Evolutionary conservation across 2,329 filamentous ascomycete species (phyloP), one percentile per base, ranked within the genome.

Genomic region (Ophiostoma novo-ulmi): DNA sequence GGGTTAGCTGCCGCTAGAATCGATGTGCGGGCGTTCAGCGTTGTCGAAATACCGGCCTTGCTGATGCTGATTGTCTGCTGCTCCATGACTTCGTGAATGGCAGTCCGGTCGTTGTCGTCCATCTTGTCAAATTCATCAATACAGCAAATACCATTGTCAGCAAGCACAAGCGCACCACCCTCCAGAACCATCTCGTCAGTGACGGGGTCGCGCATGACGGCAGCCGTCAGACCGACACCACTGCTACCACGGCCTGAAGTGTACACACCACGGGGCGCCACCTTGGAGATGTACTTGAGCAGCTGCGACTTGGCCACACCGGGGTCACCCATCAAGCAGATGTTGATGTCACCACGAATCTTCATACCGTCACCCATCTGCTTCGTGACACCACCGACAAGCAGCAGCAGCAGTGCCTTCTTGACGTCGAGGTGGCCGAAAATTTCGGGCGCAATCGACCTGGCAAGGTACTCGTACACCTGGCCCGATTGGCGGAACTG

Each of bases 271-370:
- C 95, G 92, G 73, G 95, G 95, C 1, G 95, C 94, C 39, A 99
- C 95, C 82, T 99, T 98, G 74, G 93, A 93, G 78, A 99, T 98
- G 80, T 99, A 99, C 82, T 97, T 98, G 75, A 99, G 86, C 75
- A 99, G 83, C 83, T 99, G 95, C 52, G 95, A 99, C 83, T 99
- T 99, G 82, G 95, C 95, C 78, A 99, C 95, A 92, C 95, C 95
- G 78, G 95, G 95, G 78, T 99, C 95, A 85, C 95, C 95, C 95
- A 99, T 99, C 77, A 99, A 83, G 80, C 95, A 98, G 73, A 99
- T 90, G 81, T 99, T 99, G 84, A 99, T 97, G 78, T 99, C 95
- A 76, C 95, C 95, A 85, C 95, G 93, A 78, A 99, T 99, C 77
- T 93, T 91, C 95, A 99, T 98, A 72, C 95, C 95, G 77, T 99